Conservation (phyloP, 2,329 filamentous ascomycete species). For the Rhynchosporium secalis region DNA sequence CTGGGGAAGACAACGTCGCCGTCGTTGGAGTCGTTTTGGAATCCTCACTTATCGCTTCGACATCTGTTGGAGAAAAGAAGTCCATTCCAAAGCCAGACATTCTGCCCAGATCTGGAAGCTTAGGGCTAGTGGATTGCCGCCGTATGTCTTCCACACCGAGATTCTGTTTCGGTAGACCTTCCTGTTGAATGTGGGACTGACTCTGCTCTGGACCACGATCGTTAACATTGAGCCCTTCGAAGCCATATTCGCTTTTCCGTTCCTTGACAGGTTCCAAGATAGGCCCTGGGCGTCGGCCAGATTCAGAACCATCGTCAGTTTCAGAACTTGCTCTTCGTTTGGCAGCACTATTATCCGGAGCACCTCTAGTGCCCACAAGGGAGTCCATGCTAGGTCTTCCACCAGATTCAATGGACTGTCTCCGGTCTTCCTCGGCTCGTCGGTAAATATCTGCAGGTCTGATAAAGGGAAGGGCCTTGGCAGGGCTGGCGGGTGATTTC, state of each 20-base stretch:
- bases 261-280: conserved; percentile 56
- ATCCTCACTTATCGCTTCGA: conserved; percentile 22
- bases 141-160: conserved; percentile 29
- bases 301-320: conserved; percentile 42
- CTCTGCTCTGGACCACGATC: conserved; percentile 18
- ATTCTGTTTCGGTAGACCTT: conserved; percentile 3
- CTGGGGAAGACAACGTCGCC: conserved; percentile 3
- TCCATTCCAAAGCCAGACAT: conserved; percentile 62
- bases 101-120: conserved; percentile 57
- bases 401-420: conserved; percentile 55
- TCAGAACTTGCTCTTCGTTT: conserved; percentile 30
- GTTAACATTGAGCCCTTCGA: conserved; percentile 45
- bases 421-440: conserved; percentile 65
- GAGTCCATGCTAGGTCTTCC: conserved; percentile 58
- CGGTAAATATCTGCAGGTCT: conserved; percentile 77
- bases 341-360: conserved; percentile 4
- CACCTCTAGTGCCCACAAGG: conserved; percentile 34
- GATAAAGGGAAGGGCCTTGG: conserved; percentile 62
- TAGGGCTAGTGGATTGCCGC: conserved; percentile 51
- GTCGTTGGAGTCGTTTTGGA: conserved; percentile 17
- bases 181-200: conserved; percentile 15
- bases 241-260: conserved; percentile 58
- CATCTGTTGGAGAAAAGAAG: conserved; percentile 47
- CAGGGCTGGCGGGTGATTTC: conserved; percentile 39
- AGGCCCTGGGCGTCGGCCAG: conserved; percentile 43